These are phyloP conservation scores for Agaricus blazei DNA, from an alignment of 768 basidiomycete genomes.

Conservation along the genomic window DNA sequence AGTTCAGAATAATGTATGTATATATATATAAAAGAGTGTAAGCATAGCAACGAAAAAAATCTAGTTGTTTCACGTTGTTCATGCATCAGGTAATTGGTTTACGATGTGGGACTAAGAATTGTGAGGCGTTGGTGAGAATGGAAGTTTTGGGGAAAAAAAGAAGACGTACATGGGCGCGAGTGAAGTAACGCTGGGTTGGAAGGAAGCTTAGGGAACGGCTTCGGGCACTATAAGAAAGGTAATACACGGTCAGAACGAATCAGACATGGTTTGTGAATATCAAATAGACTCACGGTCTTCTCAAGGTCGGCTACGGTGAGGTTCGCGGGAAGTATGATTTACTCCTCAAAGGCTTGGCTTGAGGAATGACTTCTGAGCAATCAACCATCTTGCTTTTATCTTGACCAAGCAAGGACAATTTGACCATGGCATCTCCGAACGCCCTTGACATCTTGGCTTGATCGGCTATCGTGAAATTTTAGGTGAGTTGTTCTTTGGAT, in stretches of 20 bases:
- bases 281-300: background rate
- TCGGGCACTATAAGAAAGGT: slow-evolving; percentile 1
- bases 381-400: slow-evolving; percentile 31
- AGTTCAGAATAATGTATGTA: too few species aligned
- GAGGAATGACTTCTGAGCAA: slow-evolving; percentile 41
- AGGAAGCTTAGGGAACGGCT: slow-evolving; percentile 2
- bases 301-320: background rate
- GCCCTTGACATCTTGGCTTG: slow-evolving; percentile 26
- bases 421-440: slow-evolving; percentile 39
- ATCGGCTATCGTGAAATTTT: slow-evolving; percentile 17
- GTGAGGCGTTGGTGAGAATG: background rate
- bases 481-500: background rate
- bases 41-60: background rate
- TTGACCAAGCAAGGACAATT: slow-evolving; percentile 38
- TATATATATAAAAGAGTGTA: background rate
- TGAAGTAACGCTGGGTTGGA: slow-evolving; percentile 2
- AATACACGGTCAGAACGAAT: background rate
- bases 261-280: background rate
- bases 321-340: slow-evolving; percentile 1
- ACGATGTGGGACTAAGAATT: background rate
- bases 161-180: slow-evolving; percentile 4
- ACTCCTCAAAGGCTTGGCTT: slow-evolving; percentile 13
- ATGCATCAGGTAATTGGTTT: background rate
- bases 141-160: background rate
- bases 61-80: background rate